Base-by-base conservation (phyloP, 768 basidiomycete species). In the Amanita pseudoporphyria region DNA sequence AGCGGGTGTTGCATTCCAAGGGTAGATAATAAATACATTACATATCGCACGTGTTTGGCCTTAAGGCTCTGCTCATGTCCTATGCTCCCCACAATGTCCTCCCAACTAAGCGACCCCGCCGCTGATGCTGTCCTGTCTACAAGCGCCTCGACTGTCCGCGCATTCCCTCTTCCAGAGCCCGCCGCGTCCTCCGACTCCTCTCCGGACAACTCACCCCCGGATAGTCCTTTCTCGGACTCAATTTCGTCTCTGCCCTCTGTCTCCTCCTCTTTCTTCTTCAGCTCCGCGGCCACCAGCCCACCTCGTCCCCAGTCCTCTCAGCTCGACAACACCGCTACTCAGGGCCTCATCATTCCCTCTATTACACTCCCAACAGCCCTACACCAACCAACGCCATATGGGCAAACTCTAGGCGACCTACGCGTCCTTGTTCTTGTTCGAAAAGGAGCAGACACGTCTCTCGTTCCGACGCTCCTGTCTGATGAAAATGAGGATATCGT, bases 1-100 rank as follows among this genome's bases (percentile, higher is more conserved):
- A 62, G 71, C 71, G 24, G 91, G 90, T 1, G 67, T 90, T 10
- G 84, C 90, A 0, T 95, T 97, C 70, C 90, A 94, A 61, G 90
- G 88, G 28, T 45, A 33, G n/a, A n/a, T n/a, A n/a, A n/a, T n/a
- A n/a, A n/a, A n/a, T n/a, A n/a, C n/a, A n/a, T n/a, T n/a, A n/a
- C n/a, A n/a, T n/a, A n/a, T n/a, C n/a, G n/a, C n/a, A n/a, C n/a
- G n/a, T n/a, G n/a, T n/a, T n/a, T n/a, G n/a, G n/a, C n/a, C n/a
- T n/a, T n/a, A n/a, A n/a, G n/a, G n/a, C n/a, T n/a, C n/a, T 16
- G 26, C 35, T 36, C 35, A 10, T 36, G 35, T 28, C 35, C 16
- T 5, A 18, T 18, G 35, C 10, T 5, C 12, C 5, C 35, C 12
- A 5, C 35, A 12, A 13, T 36, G 35, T 36, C 16, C 12, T 36